Percentiles rank a stretch among this genome's conserved stretches.
Conservation (phyloP, 2,329 filamentous ascomycete genomes). For the Onygenales sp. region DNA sequence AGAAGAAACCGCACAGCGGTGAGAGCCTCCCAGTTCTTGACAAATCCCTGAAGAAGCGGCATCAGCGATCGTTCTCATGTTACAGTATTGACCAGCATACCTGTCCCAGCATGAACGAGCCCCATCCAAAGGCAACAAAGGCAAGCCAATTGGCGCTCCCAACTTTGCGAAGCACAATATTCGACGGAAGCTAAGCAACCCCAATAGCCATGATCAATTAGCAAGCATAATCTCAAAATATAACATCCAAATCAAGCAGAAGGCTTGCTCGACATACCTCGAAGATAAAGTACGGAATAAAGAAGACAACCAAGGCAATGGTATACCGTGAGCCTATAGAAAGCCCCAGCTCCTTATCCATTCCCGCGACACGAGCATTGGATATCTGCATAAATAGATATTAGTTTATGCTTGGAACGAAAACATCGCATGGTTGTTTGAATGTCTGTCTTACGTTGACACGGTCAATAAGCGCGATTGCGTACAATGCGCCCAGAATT, state of each 20-base stretch:
- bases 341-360: slow-evolving; percentile 19
- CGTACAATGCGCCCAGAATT: slow-evolving; percentile 59
- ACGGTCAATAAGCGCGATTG: slow-evolving; percentile 66
- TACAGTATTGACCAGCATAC: slow-evolving; percentile 4
- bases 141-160: slow-evolving; percentile 36
- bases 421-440: not conserved
- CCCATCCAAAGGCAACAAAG: slow-evolving; percentile 17
- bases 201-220: too few species aligned
- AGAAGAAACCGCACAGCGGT: not conserved
- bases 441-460: slow-evolving; percentile 49
- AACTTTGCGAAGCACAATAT: slow-evolving; percentile 56
- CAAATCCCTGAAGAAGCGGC: slow-evolving; percentile 11
- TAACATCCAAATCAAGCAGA: not conserved
- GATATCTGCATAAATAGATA: slow-evolving; percentile 24
- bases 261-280: slow-evolving; percentile 34
- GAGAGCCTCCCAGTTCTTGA: slow-evolving; percentile 6
- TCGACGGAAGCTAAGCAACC: slow-evolving; percentile 45
- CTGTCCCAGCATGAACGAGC: slow-evolving; percentile 13
- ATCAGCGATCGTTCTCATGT: not conserved
- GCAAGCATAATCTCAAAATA: not conserved
- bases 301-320: slow-evolving; percentile 62
- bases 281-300: slow-evolving; percentile 61
- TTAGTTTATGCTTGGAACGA: not conserved
- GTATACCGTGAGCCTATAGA: slow-evolving; percentile 26
- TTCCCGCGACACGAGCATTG: slow-evolving; percentile 59